Conservation (phyloP, 805 yeast species). For the Pichia nakasei region DNA sequence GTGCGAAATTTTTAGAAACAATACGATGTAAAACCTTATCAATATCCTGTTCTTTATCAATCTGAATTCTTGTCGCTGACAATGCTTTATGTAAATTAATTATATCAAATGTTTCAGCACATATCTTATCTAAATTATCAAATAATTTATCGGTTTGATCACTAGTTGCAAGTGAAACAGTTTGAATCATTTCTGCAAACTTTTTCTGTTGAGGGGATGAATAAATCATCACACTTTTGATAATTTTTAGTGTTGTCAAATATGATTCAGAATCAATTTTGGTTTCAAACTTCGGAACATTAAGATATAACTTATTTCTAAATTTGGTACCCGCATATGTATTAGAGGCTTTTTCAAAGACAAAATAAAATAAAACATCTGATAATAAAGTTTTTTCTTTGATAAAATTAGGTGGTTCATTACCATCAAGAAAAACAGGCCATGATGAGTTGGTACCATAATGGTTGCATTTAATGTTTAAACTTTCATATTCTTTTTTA, state of each 20-base stretch:
- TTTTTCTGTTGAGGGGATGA: conserved; percentile 60
- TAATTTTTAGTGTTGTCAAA: conserved; percentile 52
- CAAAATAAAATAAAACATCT: conserved; percentile 51
- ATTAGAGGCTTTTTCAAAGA: conserved; percentile 46
- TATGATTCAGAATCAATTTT: conserved; percentile 71
- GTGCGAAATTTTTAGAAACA: conserved; percentile 30
- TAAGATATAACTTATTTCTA: conserved; percentile 47
- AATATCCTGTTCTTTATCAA: conserved; percentile 27
- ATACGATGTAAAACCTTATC: conserved; percentile 29
- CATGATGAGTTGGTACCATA: conserved; percentile 62
- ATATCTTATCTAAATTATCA: conserved; percentile 4
- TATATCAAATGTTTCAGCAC: conserved; percentile 8
- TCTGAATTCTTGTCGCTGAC: conserved; percentile 37
- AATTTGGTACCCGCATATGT: conserved; percentile 23
- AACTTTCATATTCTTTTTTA: conserved; percentile 39
- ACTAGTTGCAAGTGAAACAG: conserved; percentile 62
- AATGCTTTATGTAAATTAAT: conserved; percentile 15
- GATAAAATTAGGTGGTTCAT: conserved; percentile 42
- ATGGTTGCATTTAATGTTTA: conserved; percentile 25
- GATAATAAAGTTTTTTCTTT: conserved; percentile 37
- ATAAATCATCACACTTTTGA: conserved; percentile 48
- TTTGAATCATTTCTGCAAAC: conserved; percentile 51
- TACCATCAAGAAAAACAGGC: conserved; percentile 86
- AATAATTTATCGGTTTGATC: conserved; percentile 38
- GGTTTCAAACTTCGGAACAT: conserved; percentile 60